Conservation (phyloP, 2,329 filamentous ascomycete genomes). For the Nigrospora osmanthi region DNA sequence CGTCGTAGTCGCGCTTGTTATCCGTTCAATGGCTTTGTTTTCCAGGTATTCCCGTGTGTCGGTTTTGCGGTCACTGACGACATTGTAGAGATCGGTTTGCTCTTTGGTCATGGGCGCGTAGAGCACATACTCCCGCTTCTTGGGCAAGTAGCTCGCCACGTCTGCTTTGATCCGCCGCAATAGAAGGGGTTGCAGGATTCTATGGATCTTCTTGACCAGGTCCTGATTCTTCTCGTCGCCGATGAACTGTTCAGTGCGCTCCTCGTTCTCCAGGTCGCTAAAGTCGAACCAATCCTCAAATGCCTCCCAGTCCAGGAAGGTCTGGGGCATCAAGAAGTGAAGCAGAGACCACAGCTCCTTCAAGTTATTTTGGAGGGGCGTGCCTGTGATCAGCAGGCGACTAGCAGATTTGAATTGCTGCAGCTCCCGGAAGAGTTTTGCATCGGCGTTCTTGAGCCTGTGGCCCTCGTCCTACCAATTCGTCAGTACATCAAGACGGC, state of each 20-base stretch:
- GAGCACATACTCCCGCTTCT: slow-evolving; percentile 92
- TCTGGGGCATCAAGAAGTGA: slow-evolving; percentile 92
- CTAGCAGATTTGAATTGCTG: slow-evolving; percentile 93
- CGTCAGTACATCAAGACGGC: slow-evolving; percentile 66
- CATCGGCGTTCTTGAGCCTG: slow-evolving; percentile 97
- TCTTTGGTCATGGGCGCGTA: slow-evolving; percentile 88
- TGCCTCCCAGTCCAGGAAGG: slow-evolving; percentile 87
- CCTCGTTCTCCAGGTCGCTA: slow-evolving; percentile 78
- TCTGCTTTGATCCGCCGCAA: slow-evolving; percentile 86
- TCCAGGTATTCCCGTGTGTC: slow-evolving; percentile 73
- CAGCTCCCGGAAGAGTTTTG: slow-evolving; percentile 90
- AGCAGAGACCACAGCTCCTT: slow-evolving; percentile 95
- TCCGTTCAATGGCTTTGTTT: slow-evolving; percentile 62
- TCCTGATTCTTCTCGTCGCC: slow-evolving; percentile 71
- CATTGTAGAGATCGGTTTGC: slow-evolving; percentile 82
- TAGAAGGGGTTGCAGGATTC: slow-evolving; percentile 85
- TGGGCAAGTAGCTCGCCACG: slow-evolving; percentile 83
- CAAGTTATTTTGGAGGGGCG: slow-evolving; percentile 93
- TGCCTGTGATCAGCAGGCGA: slow-evolving; percentile 94
- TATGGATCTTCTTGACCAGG: slow-evolving; percentile 80
- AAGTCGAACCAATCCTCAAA: slow-evolving; percentile 99
- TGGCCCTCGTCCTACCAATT: slow-evolving; percentile 89
- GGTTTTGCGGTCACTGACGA: slow-evolving; percentile 45
- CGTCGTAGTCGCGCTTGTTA: slow-evolving; percentile 45
- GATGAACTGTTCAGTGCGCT: slow-evolving; percentile 69